These are phyloP conservation scores for Rhynchospora breviuscula DNA, from an alignment of 176 grass and related monocot species.

Conservation along the genomic window DNA sequence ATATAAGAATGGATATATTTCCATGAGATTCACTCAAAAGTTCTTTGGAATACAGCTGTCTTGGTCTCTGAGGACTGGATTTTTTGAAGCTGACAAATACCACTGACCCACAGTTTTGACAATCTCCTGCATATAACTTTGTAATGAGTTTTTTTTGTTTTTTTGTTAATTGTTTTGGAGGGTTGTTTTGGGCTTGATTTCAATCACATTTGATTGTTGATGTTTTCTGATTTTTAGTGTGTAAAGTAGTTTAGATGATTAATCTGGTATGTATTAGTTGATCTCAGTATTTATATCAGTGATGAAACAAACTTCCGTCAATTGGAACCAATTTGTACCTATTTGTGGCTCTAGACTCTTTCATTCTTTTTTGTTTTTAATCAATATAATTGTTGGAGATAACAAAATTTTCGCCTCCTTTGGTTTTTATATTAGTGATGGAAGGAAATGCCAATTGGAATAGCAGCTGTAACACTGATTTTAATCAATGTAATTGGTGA, in stretches of 20 bases:
- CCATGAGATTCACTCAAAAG: background rate
- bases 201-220: constrained; percentile 8
- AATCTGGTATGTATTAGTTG: background rate
- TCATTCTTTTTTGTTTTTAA: no score
- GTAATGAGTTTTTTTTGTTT: constrained; percentile 2
- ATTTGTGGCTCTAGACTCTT: no score
- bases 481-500: no score
- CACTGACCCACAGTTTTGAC: constrained; percentile 7
- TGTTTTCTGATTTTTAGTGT: background rate
- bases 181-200: background rate
- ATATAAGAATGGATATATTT: background rate
- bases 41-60: background rate
- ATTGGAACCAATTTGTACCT: no score
- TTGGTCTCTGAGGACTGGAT: background rate
- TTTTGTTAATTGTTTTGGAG: background rate
- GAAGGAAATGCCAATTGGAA: no score
- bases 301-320: background rate
- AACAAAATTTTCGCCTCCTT: no score
- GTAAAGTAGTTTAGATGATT: constrained; percentile 11
- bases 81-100: background rate
- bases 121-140: background rate
- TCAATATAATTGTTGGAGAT: no score
- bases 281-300: background rate
- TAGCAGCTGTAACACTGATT: no score
- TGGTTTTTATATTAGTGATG: no score